phyloP scores from a whole-genome alignment of 805 yeast genomes.

The Candida morakotiae region DNA sequence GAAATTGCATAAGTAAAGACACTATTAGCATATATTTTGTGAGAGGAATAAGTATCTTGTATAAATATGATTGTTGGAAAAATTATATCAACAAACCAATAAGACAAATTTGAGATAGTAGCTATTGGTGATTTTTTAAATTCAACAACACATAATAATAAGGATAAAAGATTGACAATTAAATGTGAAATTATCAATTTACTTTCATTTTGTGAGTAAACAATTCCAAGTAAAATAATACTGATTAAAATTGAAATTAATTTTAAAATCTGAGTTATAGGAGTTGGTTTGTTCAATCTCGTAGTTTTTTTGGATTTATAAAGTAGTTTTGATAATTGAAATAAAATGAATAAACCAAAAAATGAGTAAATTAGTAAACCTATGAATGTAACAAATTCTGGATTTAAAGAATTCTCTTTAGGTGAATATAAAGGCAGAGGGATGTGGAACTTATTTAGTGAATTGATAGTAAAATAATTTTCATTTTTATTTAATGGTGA shows the following conservation, averaged over 20 bases:
- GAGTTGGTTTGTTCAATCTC: conserved; percentile 10
- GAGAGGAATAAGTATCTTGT: conserved; percentile 16
- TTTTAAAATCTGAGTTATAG: conserved; percentile 12
- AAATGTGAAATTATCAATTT: conserved; percentile 1
- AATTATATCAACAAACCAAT: conserved; percentile 26
- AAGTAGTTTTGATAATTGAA: conserved; percentile 11
- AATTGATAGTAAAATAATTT: background rate
- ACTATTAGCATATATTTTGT: conserved; percentile 13
- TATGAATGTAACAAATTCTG: conserved; percentile 23
- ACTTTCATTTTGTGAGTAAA: background rate
- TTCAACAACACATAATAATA: conserved; percentile 45
- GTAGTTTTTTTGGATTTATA: conserved; percentile 13
- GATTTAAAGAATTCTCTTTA: conserved; percentile 21
- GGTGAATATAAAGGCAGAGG: conserved; percentile 21
- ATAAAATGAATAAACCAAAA: conserved; percentile 8
- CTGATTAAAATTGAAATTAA: conserved; percentile 14
- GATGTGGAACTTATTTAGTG: background rate
- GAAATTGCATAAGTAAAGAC: conserved; percentile 10
- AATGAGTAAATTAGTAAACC: background rate
- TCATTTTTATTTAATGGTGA: background rate
- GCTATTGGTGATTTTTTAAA: conserved; percentile 34
- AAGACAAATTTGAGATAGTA: conserved; percentile 33
- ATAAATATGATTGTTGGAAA: conserved; percentile 10
- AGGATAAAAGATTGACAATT: conserved; percentile 15
- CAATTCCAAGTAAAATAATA: background rate